Percentiles rank a stretch among this genome's conserved stretches.
These are phyloP conservation scores for Phaeolepiota aurea DNA, from an alignment of 768 basidiomycete species.

Conservation along the genomic window DNA sequence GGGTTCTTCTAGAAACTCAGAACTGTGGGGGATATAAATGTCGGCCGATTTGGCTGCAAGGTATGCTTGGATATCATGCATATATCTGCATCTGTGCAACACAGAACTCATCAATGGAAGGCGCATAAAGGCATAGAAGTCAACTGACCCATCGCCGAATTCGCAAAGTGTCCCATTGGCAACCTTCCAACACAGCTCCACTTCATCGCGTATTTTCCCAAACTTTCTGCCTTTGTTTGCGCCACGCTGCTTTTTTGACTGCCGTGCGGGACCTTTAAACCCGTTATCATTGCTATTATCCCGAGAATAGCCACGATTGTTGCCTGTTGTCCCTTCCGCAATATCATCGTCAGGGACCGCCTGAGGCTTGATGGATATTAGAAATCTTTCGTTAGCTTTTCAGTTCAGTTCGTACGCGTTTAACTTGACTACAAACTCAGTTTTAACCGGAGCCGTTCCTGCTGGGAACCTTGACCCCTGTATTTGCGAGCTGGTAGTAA, in stretches of 20 bases:
- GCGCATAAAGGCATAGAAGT: not conserved
- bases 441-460: constrained; percentile 29
- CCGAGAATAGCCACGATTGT: constrained; percentile 15
- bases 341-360: constrained; percentile 32
- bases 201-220: constrained; percentile 67
- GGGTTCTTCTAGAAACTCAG: constrained; percentile 32
- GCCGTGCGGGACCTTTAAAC: constrained; percentile 18
- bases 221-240: constrained; percentile 82
- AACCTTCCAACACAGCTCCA: constrained; percentile 77
- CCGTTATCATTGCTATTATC: constrained; percentile 14
- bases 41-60: constrained; percentile 71
- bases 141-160: constrained; percentile 56
- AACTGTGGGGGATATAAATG: constrained; percentile 45
- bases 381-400: constrained; percentile 19
- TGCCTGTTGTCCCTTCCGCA: constrained; percentile 52
- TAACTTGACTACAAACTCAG: too few relatives aligned
- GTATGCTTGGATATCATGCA: constrained; percentile 72
- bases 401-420: too few relatives aligned
- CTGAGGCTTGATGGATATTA: constrained; percentile 18
- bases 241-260: constrained; percentile 56
- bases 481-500: too few relatives aligned
- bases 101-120: not conserved
- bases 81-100: constrained; percentile 59
- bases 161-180: constrained; percentile 68
- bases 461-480: too few relatives aligned